Percentiles rank a stretch among this genome's conserved stretches.
Conservation (phyloP, 192 early-diverging fungal genomes). For the Glomus cerebriforme region DNA sequence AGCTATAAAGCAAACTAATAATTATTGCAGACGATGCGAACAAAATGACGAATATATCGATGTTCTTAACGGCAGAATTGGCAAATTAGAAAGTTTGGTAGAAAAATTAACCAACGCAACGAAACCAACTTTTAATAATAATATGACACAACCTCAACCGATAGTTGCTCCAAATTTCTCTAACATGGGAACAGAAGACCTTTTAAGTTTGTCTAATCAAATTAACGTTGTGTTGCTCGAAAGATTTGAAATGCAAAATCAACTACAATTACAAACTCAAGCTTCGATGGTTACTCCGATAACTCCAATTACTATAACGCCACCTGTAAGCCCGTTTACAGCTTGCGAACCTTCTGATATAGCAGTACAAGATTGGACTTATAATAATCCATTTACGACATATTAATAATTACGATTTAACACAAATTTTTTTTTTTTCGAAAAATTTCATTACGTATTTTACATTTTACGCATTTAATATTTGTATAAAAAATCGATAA, state of each 20-base stretch:
- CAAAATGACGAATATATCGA: neutral
- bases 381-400: too few species aligned
- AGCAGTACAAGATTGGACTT: too few species aligned
- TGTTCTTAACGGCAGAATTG: neutral
- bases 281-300: neutral
- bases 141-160: neutral
- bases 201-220: neutral
- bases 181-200: neutral
- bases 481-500: too few species aligned
- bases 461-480: too few species aligned
- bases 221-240: neutral
- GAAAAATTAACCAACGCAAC: neutral
- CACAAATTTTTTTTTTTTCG: too few species aligned
- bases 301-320: neutral
- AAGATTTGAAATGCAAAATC: neutral
- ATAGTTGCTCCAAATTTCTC: neutral
- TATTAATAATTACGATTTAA: too few species aligned
- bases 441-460: too few species aligned
- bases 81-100: neutral
- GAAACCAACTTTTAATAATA: neutral
- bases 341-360: too few species aligned
- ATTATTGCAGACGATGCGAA: neutral
- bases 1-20: neutral
- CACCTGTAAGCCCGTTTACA: too few species aligned
- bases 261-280: neutral